Conservation (phyloP, 352 stramenopile genomes). For the Pythium aphanidermatum region DNA sequence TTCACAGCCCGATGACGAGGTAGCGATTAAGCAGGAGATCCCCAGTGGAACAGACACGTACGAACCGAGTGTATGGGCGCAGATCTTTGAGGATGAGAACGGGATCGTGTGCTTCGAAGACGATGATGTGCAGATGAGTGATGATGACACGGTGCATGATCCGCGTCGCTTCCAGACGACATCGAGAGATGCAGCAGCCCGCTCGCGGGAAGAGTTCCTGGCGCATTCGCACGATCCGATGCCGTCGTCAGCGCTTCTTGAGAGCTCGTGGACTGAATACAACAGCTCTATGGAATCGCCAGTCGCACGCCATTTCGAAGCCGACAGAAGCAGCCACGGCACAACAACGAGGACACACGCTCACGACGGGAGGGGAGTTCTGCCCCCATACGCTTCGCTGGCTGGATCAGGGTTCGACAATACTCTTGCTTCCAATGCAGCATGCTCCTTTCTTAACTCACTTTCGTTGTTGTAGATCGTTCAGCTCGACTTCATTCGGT, state of each 20-base stretch:
- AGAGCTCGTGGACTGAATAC: slow-evolving; percentile 32
- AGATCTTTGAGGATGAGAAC: slow-evolving; percentile 32
- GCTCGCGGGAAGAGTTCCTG: not conserved
- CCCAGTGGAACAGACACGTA: slow-evolving; percentile 6
- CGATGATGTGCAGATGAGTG: slow-evolving; percentile 26
- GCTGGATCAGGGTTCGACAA: no score
- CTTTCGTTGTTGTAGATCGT: no score
- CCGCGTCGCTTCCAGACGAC: slow-evolving; percentile 1
- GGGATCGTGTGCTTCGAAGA: slow-evolving; percentile 21
- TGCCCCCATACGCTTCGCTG: no score
- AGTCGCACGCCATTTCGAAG: no score
- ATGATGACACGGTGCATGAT: slow-evolving; percentile 7
- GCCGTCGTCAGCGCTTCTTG: slow-evolving; percentile 19
- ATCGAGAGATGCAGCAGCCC: no score
- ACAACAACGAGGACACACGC: no score
- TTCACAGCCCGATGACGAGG: not conserved
- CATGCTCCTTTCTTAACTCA: no score
- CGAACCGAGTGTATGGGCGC: slow-evolving; percentile 27
- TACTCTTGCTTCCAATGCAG: no score
- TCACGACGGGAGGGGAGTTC: no score
- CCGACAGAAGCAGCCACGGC: no score
- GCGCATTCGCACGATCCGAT: slow-evolving; percentile 6
- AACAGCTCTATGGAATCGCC: slow-evolving; percentile 22
- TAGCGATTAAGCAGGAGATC: slow-evolving; percentile 10
- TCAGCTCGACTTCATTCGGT: no score